Base-by-base conservation (phyloP, 2,329 filamentous ascomycete genomes). In the Penicillium rolfsii region DNA sequence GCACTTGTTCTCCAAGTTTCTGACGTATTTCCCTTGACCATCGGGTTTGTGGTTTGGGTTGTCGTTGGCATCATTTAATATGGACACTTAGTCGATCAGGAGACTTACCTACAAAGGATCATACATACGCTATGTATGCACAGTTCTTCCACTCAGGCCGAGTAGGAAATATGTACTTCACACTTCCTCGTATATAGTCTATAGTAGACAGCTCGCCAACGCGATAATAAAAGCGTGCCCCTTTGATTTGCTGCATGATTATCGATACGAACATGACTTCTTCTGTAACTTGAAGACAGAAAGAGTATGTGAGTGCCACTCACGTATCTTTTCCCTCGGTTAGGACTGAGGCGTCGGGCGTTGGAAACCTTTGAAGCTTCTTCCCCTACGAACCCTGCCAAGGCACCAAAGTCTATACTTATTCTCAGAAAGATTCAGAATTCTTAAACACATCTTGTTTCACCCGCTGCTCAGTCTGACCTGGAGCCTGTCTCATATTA, bases 21-120 rank as follows among this genome's bases (percentile, higher is more conserved):
- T 58, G 43, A 60, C 54, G 58, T 60, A 46, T 40, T 30, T 16
- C 16, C 41, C 41, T 58, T 52, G 45, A 43, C 22, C 55, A 52
- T 26, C 16, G 16, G 45, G 7, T 30, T n/a, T 16, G 26, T 48
- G 11, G 16, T 4, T 30, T 30, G 16, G 24, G 24, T 28, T 4
- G 14, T 16, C 9, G 24, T 11, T 16, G 14, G 24, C 16, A 48
- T 48, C 11, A n/a, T 16, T 22, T 22, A 22, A 46, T 28, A 12
- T 8, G 5, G 6, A 16, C 12, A 46, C 4, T 26, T 8, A 5
- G 43, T 46, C 43, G 24, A 28, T 46, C 24, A 28, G 43, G 9
- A 24, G 16, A 41, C 11, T 11, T 12, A 6, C 14, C 5, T 35
- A 36, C 35, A n/a, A 19, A n/a, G 19, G 19, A 22, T 24, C 8